Evolutionary conservation across 306 rosid genomes (phyloP), one percentile per base, ranked within the genome.

Genomic region (Alnus rubra): DNA sequence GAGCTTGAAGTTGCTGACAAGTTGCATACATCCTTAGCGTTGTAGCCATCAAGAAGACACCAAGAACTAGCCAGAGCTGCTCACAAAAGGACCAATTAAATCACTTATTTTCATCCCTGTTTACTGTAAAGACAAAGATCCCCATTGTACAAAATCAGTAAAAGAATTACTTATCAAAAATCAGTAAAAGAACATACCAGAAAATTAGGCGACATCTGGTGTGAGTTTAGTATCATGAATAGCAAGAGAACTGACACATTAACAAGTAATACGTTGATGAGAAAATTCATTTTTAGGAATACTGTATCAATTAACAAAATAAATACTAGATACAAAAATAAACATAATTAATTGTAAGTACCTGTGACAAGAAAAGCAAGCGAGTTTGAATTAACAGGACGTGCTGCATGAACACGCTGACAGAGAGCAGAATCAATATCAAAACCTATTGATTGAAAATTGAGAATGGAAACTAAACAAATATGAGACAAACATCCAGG

Each of bases 361-460:
- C 98, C 97, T 86, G 98, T 94, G 71, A 94, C 95, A 37, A 94
- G 98, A 85, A 94, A 94, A 69, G 97, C 93, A 64, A 94, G 95
- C 7, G 97, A 94, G 76, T 89, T 94, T 53, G 98, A 89, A 88
- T 89, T 91, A 75, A 91, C 90, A 76, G 92, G 89, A 6, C 90
- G 98, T 12, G 89, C 86, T 50, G 91, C 71, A 88, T 89, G 95
- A 73, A 92, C 95, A 67, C 92, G 87, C 92, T 88, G 87, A 79
- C 63, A 62, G 45, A 33, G 68, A 79, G 33, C 59, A 74, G 2
- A 73, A 72, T 51, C 64, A 79, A 16, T 33, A 48, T 60, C 39
- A 71, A 44, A 59, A 78, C 44, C 23, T 51, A 73, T 13, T 39
- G 10, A 75, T 68, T 76, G 28, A 69, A 28, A 42, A 19, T 56